phyloP scores from a whole-genome alignment of 1,284 basidiomycete species.

The Laetiporus sulphureus region DNA sequence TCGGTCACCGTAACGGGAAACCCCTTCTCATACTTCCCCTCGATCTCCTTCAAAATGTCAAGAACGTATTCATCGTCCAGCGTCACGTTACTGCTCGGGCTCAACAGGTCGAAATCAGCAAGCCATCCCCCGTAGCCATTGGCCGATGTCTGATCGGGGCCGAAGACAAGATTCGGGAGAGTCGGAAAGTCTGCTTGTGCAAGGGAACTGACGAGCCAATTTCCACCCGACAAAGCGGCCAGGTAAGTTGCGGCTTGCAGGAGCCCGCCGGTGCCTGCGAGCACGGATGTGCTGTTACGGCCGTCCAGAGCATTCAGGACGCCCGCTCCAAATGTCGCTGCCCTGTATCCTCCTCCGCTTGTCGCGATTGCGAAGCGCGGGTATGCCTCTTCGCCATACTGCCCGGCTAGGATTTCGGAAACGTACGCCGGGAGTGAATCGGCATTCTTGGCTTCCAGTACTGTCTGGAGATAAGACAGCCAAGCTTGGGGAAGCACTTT shows the following conservation, averaged over 20 bases:
- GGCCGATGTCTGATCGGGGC: background rate
- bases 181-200: slow-evolving; percentile 14
- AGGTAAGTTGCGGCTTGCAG: slow-evolving; percentile 37
- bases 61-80: background rate
- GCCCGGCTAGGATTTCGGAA: slow-evolving; percentile 25
- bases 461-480: slow-evolving; percentile 25
- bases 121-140: slow-evolving; percentile 6
- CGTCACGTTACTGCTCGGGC: background rate
- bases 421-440: slow-evolving; percentile 29
- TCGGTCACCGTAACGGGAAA: background rate
- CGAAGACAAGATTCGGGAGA: slow-evolving; percentile 11
- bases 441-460: slow-evolving; percentile 21
- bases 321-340: slow-evolving; percentile 40
- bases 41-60: background rate
- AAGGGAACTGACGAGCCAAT: slow-evolving; percentile 12
- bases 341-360: slow-evolving; percentile 40
- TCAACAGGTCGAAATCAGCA: background rate
- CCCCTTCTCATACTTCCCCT: background rate
- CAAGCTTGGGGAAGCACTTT: slow-evolving; percentile 23
- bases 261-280: slow-evolving; percentile 37
- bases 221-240: slow-evolving; percentile 32
- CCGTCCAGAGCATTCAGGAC: slow-evolving; percentile 40
- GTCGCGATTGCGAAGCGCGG: slow-evolving; percentile 33
- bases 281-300: slow-evolving; percentile 32
- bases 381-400: slow-evolving; percentile 5